Base-by-base conservation (phyloP, 2,329 filamentous ascomycete genomes). In the Talaromyces sp. region DNA sequence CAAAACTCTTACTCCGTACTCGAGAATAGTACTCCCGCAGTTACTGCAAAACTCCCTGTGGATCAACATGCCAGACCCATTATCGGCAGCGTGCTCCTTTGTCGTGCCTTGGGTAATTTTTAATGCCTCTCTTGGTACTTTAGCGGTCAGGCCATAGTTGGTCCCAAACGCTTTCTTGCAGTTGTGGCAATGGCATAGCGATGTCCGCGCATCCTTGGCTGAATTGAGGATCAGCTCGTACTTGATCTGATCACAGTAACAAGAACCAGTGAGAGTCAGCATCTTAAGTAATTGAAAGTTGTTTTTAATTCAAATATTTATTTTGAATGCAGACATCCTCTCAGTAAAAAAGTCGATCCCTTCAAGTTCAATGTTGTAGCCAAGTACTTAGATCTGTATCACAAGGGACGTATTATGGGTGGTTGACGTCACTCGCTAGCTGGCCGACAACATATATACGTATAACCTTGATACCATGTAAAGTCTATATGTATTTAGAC, bases 151-250 rank as follows among this genome's bases (percentile, higher is more conserved):
- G 14, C 82, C 82, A 67, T 81, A 83, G 56, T 80, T 79, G 31
- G 78, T 74, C 7, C 82, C 81, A 56, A 82, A 83, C 36, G 81
- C 82, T 75, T 81, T 82, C 75, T 82, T 84, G 73, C 82, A 85
- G 66, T 79, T 82, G 18, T 69, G 64, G 66, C 82, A 85, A 68
- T 85, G 82, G 65, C 82, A 85, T 16, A 85, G 66, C 9, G 77
- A 81, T 1, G 82, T 83, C 27, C 81, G 72, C 2, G 82, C 82
- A 28, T 84, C 76, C 7, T 79, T 76, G 5, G 75, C 73, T 7
- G 79, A 78, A 2, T 68, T 64, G 1, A 85, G 73, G 0, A 72
- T 69, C 54, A 85, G 72, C 16, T 75, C 71, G 63, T 84, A 85
- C 33, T 74, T 72, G 60, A 85, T 74, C 8, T 73, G 73, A 61